These are phyloP conservation scores for Tagetes erecta DNA, from an alignment of 129 eudicot genomes.

Conservation along the genomic window DNA sequence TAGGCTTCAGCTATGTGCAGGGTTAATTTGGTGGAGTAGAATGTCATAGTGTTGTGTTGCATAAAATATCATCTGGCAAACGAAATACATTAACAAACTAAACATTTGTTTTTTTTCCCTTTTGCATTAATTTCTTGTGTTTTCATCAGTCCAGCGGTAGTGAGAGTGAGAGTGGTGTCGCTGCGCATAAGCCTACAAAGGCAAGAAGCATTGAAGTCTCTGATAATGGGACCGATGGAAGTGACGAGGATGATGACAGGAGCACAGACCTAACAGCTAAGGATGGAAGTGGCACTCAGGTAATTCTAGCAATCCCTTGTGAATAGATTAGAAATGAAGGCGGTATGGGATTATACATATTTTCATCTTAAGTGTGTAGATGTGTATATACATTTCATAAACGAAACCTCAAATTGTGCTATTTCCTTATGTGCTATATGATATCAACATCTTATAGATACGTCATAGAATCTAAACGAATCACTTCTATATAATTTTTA, in stretches of 20 bases:
- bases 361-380: too few relatives aligned
- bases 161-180: conserved; percentile 65
- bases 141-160: conserved; percentile 63
- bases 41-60: too few relatives aligned
- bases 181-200: conserved; percentile 39
- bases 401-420: background rate
- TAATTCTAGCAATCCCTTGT: background rate
- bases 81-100: too few relatives aligned
- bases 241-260: conserved; percentile 50
- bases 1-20: conserved; percentile 30
- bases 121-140: conserved; percentile 29
- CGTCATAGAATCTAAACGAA: background rate
- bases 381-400: too few relatives aligned
- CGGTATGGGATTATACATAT: too few relatives aligned
- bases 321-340: too few relatives aligned
- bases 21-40: conserved; percentile 5
- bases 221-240: conserved; percentile 43
- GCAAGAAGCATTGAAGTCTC: conserved; percentile 50
- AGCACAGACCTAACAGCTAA: conserved; percentile 45
- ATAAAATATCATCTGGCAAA: too few relatives aligned
- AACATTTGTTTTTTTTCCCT: too few relatives aligned
- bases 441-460: background rate
- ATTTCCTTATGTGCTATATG: background rate
- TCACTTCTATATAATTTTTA: background rate
- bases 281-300: conserved; percentile 77